Conservation (phyloP, 331 rosid species). For the Rosa hybrid region DNA sequence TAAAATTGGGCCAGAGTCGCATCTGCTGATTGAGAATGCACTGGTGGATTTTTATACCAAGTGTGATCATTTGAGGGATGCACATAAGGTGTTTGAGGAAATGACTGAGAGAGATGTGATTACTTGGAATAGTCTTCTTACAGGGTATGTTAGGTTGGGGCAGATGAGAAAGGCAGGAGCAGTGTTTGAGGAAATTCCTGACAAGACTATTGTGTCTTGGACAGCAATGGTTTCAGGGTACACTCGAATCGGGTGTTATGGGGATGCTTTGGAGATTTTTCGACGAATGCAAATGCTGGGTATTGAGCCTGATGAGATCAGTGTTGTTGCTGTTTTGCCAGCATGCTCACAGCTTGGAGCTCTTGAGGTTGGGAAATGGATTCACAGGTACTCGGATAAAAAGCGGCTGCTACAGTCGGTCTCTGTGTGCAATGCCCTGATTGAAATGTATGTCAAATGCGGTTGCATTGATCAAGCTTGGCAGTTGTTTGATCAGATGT, state of each 20-base stretch:
- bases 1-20: conserved; percentile 48
- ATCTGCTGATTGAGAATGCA: conserved; percentile 49
- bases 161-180: conserved; percentile 57
- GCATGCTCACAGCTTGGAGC: conserved; percentile 80
- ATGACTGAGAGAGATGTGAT: conserved; percentile 53
- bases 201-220: conserved; percentile 71
- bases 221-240: conserved; percentile 70
- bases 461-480: conserved; percentile 63
- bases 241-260: conserved; percentile 41
- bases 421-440: conserved; percentile 56
- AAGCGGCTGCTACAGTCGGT: conserved; percentile 35
- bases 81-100: conserved; percentile 50
- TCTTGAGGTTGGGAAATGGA: conserved; percentile 82
- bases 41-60: conserved; percentile 56
- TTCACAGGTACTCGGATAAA: conserved; percentile 56
- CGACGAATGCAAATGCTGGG: conserved; percentile 63
- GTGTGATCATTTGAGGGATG: conserved; percentile 45
- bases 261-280: conserved; percentile 58
- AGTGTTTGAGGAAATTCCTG: conserved; percentile 63
- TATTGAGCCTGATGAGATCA: conserved; percentile 69
- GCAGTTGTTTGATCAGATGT: conserved; percentile 53
- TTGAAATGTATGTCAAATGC: conserved; percentile 76
- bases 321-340: conserved; percentile 63
- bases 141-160: conserved; percentile 60
- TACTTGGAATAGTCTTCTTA: conserved; percentile 67